Evolutionary conservation across 106 monocot species (phyloP), one percentile per base, ranked within the genome.

Genomic region (Hemerocallis citrina): DNA sequence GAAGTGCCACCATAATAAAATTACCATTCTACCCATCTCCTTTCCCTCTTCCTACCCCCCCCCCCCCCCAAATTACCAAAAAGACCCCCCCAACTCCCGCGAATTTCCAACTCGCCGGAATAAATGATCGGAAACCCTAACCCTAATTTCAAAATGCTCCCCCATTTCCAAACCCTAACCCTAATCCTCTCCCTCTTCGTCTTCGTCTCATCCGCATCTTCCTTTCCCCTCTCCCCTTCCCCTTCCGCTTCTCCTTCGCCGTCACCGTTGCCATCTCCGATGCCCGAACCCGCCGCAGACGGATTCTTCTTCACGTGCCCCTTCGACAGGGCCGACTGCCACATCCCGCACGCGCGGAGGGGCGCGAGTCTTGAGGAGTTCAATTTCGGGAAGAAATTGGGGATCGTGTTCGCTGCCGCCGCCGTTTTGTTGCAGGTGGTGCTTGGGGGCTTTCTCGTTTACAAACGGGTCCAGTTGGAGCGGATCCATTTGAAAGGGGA

Each of bases 401-500:
- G 68, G 34, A 23, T 68, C 1, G 42, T 47, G 32, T 68, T 68
- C 68, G 46, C n/a, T 4, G 45, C 34, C 38, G 34, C 56, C 0
- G 68, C 68, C 2, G 19, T 31, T 15, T 24, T 58, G 20, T 33
- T 57, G 35, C 68, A 68, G 35, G 24, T 68, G 19, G 38, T 56
- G 33, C 31, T 68, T 16, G 68, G 34, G 1, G 33, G 34, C 6
- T 68, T 68, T 21, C 58, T 68, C 28, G 57, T 68, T 35, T 68
- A 68, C 31, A 68, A 68, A 47, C 57, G 68, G 35, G 9, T 22
- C 19, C 68, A 68, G 47, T 23, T 68, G 57, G 58, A 25, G 46
- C n/a, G n/a, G n/a, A n/a, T n/a, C n/a, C n/a, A n/a, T n/a, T n/a
- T n/a, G n/a, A n/a, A n/a, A n/a, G n/a, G n/a, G n/a, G n/a, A n/a